phyloP scores from a whole-genome alignment of 768 basidiomycete genomes.

The Mycena albidolilacea region DNA sequence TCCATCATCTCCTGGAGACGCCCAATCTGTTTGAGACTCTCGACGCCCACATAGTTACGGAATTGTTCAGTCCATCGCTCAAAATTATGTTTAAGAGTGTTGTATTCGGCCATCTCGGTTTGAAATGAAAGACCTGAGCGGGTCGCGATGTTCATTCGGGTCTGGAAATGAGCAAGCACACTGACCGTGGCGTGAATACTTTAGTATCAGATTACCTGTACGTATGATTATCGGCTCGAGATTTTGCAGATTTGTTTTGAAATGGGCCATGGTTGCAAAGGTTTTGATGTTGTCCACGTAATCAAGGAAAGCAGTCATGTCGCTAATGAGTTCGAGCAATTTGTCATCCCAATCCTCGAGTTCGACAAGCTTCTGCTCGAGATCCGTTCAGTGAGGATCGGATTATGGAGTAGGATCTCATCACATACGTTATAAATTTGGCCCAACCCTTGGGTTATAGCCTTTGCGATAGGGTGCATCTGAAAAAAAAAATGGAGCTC shows the following conservation, averaged over 20 bases:
- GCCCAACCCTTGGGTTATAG: neutral
- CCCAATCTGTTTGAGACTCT: slow-evolving; percentile 11
- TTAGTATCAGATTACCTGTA: slow-evolving; percentile 18
- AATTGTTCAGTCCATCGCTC: slow-evolving; percentile 28
- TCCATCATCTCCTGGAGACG: neutral
- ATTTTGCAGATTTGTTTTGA: neutral
- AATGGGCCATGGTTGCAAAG: neutral
- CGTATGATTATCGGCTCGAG: slow-evolving; percentile 11
- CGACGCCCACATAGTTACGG: neutral
- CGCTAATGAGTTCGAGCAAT: slow-evolving; percentile 22
- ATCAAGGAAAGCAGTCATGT: slow-evolving; percentile 19
- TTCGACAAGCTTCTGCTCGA: neutral
- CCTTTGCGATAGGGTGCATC: slow-evolving; percentile 25
- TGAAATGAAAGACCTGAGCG: slow-evolving; percentile 12
- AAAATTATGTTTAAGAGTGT: slow-evolving; percentile 14
- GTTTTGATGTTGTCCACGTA: slow-evolving; percentile 14
- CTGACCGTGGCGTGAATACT: slow-evolving; percentile 26
- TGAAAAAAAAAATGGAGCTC: neutral
- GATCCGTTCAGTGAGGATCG: neutral
- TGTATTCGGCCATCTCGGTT: slow-evolving; percentile 22
- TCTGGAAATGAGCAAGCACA: neutral
- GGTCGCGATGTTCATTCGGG: neutral
- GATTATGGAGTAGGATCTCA: neutral
- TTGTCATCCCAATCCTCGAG: slow-evolving; percentile 29
- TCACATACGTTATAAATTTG: slow-evolving; percentile 20